Conservation (phyloP, 2,329 filamentous ascomycete species). For the Epichloe bromicola region DNA sequence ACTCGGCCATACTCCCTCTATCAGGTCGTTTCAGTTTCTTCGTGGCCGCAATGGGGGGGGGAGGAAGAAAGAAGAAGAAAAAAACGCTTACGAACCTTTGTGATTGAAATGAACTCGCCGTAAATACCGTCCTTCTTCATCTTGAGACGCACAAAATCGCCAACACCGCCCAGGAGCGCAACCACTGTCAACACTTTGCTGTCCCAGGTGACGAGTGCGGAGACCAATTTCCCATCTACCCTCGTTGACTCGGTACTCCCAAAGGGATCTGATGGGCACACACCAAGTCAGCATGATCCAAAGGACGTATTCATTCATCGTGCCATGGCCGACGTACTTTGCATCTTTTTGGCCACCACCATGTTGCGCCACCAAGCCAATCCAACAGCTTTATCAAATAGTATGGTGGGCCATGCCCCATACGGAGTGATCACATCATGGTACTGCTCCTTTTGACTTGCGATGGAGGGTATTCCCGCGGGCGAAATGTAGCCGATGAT, state of each 20-base stretch:
- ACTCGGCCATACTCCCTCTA: constrained; percentile 19
- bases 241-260: constrained; percentile 26
- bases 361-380: constrained; percentile 31
- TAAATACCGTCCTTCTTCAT: constrained; percentile 26
- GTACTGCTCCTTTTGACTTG: constrained; percentile 26
- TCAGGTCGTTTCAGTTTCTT: background rate
- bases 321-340: constrained; percentile 17
- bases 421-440: constrained; percentile 29
- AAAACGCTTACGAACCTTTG: constrained; percentile 10
- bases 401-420: constrained; percentile 22
- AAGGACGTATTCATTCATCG: background rate
- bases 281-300: background rate
- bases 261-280: constrained; percentile 19
- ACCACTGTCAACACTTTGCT: constrained; percentile 29
- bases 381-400: constrained; percentile 25
- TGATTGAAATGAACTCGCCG: constrained; percentile 20
- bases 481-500: constrained; percentile 28
- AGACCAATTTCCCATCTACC: constrained; percentile 24
- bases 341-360: constrained; percentile 28
- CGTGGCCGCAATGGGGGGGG: too few species aligned
- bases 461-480: constrained; percentile 26
- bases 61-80: fast-evolving
- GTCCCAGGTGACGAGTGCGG: constrained; percentile 29
- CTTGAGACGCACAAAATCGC: constrained; percentile 23
- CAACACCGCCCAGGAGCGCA: constrained; percentile 25